phyloP scores from a whole-genome alignment of 129 eudicot genomes.

The Chrysanthemum lavandulifolium region DNA sequence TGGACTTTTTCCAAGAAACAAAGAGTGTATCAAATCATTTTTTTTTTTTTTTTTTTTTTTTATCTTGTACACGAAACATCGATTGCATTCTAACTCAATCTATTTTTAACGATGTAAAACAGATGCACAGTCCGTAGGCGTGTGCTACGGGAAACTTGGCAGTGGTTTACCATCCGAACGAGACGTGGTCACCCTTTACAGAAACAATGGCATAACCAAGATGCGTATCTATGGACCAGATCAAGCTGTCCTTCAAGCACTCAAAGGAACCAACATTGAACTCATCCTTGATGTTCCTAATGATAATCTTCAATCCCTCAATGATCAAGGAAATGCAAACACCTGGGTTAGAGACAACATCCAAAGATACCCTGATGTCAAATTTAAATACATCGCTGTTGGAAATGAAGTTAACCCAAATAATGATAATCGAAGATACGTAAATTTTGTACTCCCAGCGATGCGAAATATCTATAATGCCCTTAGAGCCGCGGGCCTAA shows the following conservation, averaged over 20 bases:
- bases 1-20: too few relatives aligned
- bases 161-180: conserved; percentile 31
- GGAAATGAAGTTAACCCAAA: conserved; percentile 54
- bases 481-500: conserved; percentile 28
- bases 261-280: conserved; percentile 47
- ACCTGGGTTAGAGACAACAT: conserved; percentile 60
- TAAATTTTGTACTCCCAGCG: conserved; percentile 30
- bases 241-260: conserved; percentile 34
- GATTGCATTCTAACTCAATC: too few relatives aligned
- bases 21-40: too few relatives aligned
- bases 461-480: conserved; percentile 38
- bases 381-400: conserved; percentile 47
- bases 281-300: conserved; percentile 51
- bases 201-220: conserved; percentile 30
- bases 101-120: neutral
- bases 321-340: conserved; percentile 27
- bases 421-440: conserved; percentile 1
- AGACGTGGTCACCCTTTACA: conserved; percentile 45
- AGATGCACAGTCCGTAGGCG: conserved; percentile 53
- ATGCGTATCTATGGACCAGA: conserved; percentile 60
- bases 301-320: conserved; percentile 20
- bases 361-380: conserved; percentile 33
- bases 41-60: too few relatives aligned
- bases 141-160: conserved; percentile 49
- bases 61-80: too few relatives aligned